Percentiles rank a stretch among this genome's conserved stretches.
Conservation (phyloP, 352 stramenopile species). For the Blastocystis sp. region DNA sequence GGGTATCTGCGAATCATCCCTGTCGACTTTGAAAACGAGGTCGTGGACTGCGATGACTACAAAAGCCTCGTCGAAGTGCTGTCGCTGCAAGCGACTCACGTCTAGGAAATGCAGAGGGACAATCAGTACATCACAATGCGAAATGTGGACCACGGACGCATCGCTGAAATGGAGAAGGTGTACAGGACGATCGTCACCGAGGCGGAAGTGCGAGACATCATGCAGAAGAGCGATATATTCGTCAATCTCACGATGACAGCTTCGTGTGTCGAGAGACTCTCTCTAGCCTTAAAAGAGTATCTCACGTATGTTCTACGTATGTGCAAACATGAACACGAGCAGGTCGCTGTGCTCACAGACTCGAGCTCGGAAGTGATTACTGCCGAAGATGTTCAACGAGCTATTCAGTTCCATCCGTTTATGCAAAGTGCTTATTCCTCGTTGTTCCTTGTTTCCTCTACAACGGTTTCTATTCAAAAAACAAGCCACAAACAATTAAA, state of each 20-base stretch:
- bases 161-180: background rate
- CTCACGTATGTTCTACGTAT: background rate
- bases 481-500: slow-evolving; percentile 35
- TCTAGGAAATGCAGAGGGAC: background rate
- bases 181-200: background rate
- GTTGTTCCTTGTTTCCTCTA: background rate
- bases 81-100: background rate
- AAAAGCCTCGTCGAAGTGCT: background rate
- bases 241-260: background rate
- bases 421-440: background rate
- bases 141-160: background rate
- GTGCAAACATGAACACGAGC: slow-evolving; percentile 10
- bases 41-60: slow-evolving; percentile 32
- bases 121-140: background rate
- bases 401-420: background rate
- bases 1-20: slow-evolving; percentile 41
- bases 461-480: background rate
- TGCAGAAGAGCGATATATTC: background rate
- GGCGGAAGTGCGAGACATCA: background rate
- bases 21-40: slow-evolving; percentile 38
- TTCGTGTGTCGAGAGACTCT: background rate
- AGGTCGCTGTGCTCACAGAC: background rate
- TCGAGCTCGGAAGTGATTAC: background rate
- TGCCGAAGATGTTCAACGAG: background rate
- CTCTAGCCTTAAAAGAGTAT: slow-evolving; percentile 41